Percentiles rank a stretch among this genome's conserved stretches.
Evolutionary conservation across 2,329 filamentous ascomycete genomes (phyloP).

Genomic region (Incumbomyces delicatus): DNA sequence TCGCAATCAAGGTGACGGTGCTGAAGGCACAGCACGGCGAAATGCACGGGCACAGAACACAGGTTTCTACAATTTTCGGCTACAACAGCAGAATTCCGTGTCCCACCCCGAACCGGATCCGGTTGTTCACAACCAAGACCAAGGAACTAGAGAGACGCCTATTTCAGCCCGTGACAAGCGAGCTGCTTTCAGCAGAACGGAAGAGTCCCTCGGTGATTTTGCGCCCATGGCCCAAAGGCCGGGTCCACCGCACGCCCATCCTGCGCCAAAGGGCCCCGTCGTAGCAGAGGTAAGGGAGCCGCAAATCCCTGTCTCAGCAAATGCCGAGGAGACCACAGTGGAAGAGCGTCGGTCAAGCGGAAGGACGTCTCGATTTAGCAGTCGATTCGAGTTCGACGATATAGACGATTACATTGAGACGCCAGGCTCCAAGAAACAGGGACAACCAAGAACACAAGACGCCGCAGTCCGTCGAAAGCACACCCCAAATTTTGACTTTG

Average conservation of each 20-base stretch:
- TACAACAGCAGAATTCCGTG: no score
- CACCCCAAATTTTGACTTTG: slow-evolving; percentile 3
- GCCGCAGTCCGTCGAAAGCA: background rate
- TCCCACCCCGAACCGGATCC: no score
- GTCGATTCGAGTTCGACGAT: slow-evolving; percentile 17
- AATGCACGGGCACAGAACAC: no score
- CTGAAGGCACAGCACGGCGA: no score
- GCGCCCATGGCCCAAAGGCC: background rate
- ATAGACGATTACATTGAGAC: slow-evolving; percentile 28
- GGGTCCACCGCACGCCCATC: background rate
- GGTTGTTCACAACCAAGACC: no score
- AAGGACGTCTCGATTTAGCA: background rate
- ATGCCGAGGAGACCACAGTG: background rate
- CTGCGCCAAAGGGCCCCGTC: background rate
- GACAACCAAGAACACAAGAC: background rate
- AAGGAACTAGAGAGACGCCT: no score
- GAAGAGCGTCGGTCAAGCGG: background rate
- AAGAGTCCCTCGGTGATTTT: background rate
- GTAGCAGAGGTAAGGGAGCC: background rate
- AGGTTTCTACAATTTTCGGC: no score
- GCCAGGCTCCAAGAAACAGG: slow-evolving; percentile 25
- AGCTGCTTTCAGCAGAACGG: background rate
- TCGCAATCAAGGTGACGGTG: no score
- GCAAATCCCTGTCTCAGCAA: background rate
- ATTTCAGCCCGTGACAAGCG: no score